Evolutionary conservation across 2,329 filamentous ascomycete genomes (phyloP).

Genomic region (Nigrograna mackinnonii): DNA sequence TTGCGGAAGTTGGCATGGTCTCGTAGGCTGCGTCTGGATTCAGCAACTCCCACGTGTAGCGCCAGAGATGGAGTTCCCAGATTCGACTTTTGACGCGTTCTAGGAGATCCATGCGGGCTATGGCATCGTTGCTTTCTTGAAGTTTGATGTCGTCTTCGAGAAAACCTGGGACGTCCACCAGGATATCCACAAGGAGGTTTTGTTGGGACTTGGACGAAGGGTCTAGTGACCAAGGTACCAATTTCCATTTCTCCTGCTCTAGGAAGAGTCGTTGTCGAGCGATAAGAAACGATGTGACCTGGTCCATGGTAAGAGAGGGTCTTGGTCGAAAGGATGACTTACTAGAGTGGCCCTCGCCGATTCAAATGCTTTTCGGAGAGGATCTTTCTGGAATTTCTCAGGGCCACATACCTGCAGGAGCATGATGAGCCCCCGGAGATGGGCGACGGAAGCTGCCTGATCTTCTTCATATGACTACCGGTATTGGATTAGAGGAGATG

Average conservation of each 20-base stretch:
- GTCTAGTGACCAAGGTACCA: constrained; percentile 10
- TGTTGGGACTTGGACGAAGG: constrained; percentile 7
- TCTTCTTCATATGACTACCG: constrained; percentile 8
- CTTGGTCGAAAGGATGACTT: background rate
- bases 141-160: constrained; percentile 8
- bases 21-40: constrained; percentile 12
- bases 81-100: constrained; percentile 5
- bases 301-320: background rate
- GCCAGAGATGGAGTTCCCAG: constrained; percentile 13
- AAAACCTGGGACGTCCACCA: constrained; percentile 10
- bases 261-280: constrained; percentile 12
- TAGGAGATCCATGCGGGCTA: constrained; percentile 1
- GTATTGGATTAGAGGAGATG: background rate
- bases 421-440: constrained; percentile 11
- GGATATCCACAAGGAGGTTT: constrained; percentile 11
- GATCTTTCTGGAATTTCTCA: constrained; percentile 7
- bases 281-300: constrained; percentile 11
- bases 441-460: constrained; percentile 2
- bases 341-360: constrained; percentile 11
- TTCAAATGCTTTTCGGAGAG: constrained; percentile 11
- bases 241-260: constrained; percentile 9
- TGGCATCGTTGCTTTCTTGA: constrained; percentile 2
- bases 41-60: constrained; percentile 11
- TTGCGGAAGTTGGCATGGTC: background rate
- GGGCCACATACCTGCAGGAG: constrained; percentile 10